Conservation (phyloP, 192 early-diverging fungal genomes). For the Diversispora epigaea region DNA sequence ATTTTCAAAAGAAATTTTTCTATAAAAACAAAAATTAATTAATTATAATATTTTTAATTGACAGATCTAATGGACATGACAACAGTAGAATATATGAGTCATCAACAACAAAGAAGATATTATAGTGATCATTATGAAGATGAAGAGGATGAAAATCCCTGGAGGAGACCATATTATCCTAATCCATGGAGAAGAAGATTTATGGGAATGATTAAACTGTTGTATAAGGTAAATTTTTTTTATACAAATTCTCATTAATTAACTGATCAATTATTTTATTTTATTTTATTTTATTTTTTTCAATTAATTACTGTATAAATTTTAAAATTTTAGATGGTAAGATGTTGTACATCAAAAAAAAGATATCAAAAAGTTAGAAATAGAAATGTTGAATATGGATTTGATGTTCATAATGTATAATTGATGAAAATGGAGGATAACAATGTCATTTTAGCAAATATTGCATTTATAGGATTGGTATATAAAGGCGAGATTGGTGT, state of each 20-base stretch:
- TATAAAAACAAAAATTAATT: not conserved
- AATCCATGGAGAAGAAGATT: slow-evolving; percentile 25
- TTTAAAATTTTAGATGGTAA: not conserved
- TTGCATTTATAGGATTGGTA: no score
- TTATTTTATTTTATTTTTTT: no score
- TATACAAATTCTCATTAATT: no score
- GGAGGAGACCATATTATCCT: slow-evolving; percentile 29
- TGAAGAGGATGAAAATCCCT: slow-evolving; percentile 31
- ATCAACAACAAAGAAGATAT: slow-evolving; percentile 28
- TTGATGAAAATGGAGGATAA: not conserved
- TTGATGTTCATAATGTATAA: slow-evolving; percentile 3
- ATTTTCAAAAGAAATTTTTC: not conserved
- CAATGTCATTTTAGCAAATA: not conserved
- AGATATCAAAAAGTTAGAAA: not conserved
- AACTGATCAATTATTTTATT: no score
- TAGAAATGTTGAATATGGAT: not conserved
- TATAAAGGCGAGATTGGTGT: not conserved
- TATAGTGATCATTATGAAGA: slow-evolving; percentile 29
- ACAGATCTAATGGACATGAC: slow-evolving; percentile 30
- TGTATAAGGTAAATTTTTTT: slow-evolving; percentile 4
- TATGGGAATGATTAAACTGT: not conserved
- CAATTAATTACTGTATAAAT: no score
- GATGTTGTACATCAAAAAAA: not conserved
- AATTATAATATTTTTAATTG: not conserved
- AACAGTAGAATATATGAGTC: slow-evolving; percentile 30